Evolutionary conservation across 805 yeast genomes (phyloP).

Genomic region (Barnettozyma sucrosica): DNA sequence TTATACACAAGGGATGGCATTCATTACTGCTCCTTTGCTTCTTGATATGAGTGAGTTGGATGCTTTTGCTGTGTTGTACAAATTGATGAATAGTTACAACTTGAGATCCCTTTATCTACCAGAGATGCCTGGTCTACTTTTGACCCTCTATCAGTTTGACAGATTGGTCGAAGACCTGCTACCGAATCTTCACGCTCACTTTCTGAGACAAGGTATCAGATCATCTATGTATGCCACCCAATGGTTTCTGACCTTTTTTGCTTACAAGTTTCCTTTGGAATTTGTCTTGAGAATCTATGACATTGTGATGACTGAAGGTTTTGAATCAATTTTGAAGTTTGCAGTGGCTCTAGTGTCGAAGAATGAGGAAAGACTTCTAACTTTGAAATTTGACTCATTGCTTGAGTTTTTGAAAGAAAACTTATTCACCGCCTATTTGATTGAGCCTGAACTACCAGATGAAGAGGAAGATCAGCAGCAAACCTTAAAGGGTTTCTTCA

Average conservation of each 20-base stretch:
- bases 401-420: conserved; percentile 73
- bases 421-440: conserved; percentile 64
- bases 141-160: conserved; percentile 84
- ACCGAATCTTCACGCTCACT: conserved; percentile 70
- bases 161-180: conserved; percentile 70
- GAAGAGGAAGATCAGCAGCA: conserved; percentile 21
- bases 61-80: conserved; percentile 74
- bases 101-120: conserved; percentile 73
- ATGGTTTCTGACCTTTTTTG: conserved; percentile 94
- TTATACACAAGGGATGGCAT: conserved; percentile 97
- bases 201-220: conserved; percentile 78
- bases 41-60: conserved; percentile 80
- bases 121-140: conserved; percentile 90
- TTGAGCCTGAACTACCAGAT: conserved; percentile 22
- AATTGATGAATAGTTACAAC: conserved; percentile 80
- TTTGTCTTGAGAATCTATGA: conserved; percentile 86
- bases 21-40: conserved; percentile 77
- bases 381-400: conserved; percentile 68
- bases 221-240: conserved; percentile 97
- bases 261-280: conserved; percentile 87
- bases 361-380: conserved; percentile 53
- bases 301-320: conserved; percentile 84
- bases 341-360: conserved; percentile 74
- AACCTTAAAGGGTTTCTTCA: conserved; percentile 13
- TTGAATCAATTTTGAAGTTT: conserved; percentile 79